Base-by-base conservation (phyloP, 2,329 filamentous ascomycete genomes). In the Diplodia intermedia region DNA sequence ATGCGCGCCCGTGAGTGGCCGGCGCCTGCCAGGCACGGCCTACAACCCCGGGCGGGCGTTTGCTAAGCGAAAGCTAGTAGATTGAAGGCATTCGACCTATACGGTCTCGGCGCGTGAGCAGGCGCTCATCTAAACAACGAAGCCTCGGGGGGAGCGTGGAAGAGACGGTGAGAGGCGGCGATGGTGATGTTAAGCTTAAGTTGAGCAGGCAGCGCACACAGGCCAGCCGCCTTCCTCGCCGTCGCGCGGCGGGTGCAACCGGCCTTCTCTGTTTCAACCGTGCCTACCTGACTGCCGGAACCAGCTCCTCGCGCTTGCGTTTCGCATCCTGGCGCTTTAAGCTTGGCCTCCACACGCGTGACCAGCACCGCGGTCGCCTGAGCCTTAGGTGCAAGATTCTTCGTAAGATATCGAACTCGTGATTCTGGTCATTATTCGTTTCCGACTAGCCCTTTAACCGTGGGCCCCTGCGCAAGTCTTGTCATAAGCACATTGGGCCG, bases 1-100 rank as follows among this genome's bases (percentile, higher is more conserved):
- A 47, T 15, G 20, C 8, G 55, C 57, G 3, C 40, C 57, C 23
- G 26, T 62, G 57, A 62, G 38, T 60, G 56, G 56, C 18, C 56
- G 5, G 36, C 56, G 23, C 20, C 26, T 20, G 54, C 4, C 54
- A 47, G 33, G 56, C 36, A 60, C 54, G 31, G 7, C 3, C 26
- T 8, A 4, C 18, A 23, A 33, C 26, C 40, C 26, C 49, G 43
- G 57, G 18, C 57, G 43, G n/a, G 57, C 57, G 36, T 12, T 29
- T n/a, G 8, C 31, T 50, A 50, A 62, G 57, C 57, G 57, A 62
- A 47, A 50, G 18, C 40, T 12, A 38, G 20, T 8, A 33, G 29
- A 33, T 36, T 62, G 57, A 36, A 18, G 15, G 40, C 38, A 43
- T n/a, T 5, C 33, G 5, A n/a, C 43, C 6, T 33, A 33, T 33